Conservation (phyloP, 331 rosid species). For the Spiraea crenata region DNA sequence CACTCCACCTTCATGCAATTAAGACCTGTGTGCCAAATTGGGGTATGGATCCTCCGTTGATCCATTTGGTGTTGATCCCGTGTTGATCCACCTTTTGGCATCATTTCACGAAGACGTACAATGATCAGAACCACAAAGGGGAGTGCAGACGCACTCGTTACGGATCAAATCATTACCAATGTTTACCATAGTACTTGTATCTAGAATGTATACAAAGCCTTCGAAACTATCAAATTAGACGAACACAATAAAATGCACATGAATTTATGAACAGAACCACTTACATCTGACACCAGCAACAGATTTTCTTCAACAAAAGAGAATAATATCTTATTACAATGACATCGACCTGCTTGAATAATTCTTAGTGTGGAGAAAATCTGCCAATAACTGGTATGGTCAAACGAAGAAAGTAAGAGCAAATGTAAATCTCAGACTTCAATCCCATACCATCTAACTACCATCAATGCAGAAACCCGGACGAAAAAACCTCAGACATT, state of each 20-base stretch:
- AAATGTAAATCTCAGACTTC: not conserved
- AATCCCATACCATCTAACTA: not conserved
- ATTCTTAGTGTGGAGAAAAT: not conserved
- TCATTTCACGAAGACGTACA: too few relatives aligned
- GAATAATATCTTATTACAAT: not conserved
- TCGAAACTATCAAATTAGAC: not conserved
- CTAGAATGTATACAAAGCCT: too few relatives aligned
- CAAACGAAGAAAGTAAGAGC: not conserved
- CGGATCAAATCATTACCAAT: too few relatives aligned
- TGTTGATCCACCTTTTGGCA: too few relatives aligned
- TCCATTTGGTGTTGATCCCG: too few relatives aligned
- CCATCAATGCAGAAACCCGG: not conserved
- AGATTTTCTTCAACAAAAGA: not conserved
- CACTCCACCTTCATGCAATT: too few relatives aligned
- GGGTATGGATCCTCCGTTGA: too few relatives aligned
- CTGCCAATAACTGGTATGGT: not conserved
- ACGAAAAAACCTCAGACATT: conserved; percentile 35
- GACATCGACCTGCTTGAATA: not conserved
- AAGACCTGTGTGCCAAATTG: too few relatives aligned
- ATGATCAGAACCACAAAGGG: too few relatives aligned
- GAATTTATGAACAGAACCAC: not conserved
- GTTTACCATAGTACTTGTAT: too few relatives aligned
- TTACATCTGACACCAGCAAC: not conserved
- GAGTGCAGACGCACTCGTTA: too few relatives aligned
- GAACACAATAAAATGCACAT: not conserved